A percentile compares a stretch with the other conserved stretches of the same genome.
These are phyloP conservation scores for Pouteria glomerata DNA, from an alignment of 148 eudicot species.

Conservation along the genomic window DNA sequence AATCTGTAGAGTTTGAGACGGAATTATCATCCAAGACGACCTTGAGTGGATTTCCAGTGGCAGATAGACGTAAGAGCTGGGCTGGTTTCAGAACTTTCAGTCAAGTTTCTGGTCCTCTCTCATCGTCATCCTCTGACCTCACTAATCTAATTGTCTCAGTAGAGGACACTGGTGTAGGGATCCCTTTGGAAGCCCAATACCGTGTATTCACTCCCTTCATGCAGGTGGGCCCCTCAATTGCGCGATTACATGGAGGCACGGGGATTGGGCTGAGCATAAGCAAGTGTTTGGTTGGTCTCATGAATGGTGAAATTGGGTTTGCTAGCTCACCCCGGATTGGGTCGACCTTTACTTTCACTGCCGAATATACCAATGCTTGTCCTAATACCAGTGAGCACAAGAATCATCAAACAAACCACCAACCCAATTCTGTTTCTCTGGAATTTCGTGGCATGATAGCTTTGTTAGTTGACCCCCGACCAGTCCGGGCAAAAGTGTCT, in stretches of 20 bases:
- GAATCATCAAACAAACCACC: neutral
- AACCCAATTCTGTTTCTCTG: constrained; percentile 26
- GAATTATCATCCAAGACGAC: constrained; percentile 45
- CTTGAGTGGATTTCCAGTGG: constrained; percentile 81
- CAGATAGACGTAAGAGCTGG: constrained; percentile 74
- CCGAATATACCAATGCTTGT: constrained; percentile 42
- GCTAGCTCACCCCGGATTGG: constrained; percentile 67
- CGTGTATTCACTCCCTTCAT: constrained; percentile 87
- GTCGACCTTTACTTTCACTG: constrained; percentile 86
- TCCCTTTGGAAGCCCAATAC: constrained; percentile 74
- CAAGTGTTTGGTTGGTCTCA: constrained; percentile 84
- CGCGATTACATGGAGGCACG: constrained; percentile 74
- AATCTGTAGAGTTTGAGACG: constrained; percentile 41
- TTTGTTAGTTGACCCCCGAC: constrained; percentile 61
- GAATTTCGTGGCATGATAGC: constrained; percentile 73
- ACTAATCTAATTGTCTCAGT: constrained; percentile 72
- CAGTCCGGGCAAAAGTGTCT: constrained; percentile 70
- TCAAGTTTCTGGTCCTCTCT: constrained; percentile 27
- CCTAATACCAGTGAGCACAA: constrained; percentile 26
- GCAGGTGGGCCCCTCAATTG: constrained; percentile 65
- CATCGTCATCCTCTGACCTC: constrained; percentile 32
- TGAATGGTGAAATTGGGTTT: constrained; percentile 86
- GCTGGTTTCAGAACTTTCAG: constrained; percentile 47
- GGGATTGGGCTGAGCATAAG: constrained; percentile 97
- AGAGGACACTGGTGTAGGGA: constrained; percentile 92